Percentiles rank a stretch among this genome's conserved stretches.
Conservation (phyloP, 177 flowering plant species). For the Vitis hybrid region DNA sequence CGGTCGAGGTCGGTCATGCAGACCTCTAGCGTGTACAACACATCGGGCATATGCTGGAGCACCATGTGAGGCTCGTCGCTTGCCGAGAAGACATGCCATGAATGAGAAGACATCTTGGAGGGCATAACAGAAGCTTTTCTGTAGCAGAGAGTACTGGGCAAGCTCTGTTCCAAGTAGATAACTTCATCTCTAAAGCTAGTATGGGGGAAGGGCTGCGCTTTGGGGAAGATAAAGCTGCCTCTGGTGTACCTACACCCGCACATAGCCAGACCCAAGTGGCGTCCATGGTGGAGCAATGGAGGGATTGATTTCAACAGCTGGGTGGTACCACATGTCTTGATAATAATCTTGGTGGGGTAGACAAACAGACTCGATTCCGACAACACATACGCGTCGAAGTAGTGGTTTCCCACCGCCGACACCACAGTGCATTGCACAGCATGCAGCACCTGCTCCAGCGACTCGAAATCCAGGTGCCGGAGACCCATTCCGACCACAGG, state of each 20-base stretch:
- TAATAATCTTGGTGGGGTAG: constrained; percentile 78
- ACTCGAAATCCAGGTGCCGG: constrained; percentile 43
- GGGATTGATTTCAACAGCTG: constrained; percentile 86
- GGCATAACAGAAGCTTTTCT: constrained; percentile 70
- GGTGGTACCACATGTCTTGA: constrained; percentile 98
- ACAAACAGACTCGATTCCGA: constrained; percentile 86
- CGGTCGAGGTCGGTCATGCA: constrained; percentile 90
- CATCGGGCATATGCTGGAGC: constrained; percentile 9
- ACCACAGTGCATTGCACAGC: constrained; percentile 95
- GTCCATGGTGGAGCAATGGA: constrained; percentile 48
- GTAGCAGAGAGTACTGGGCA: constrained; percentile 49
- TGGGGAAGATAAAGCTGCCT: constrained; percentile 86
- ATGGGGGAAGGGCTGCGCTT: constrained; percentile 78
- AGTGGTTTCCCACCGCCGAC: constrained; percentile 63
- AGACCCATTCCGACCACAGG: constrained; percentile 46
- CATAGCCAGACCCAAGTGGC: constrained; percentile 42
- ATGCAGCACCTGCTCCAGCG: constrained; percentile 48
- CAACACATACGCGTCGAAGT: constrained; percentile 82
- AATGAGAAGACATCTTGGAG: constrained; percentile 40
- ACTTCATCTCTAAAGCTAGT: constrained; percentile 71
- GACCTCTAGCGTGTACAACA: constrained; percentile 57
- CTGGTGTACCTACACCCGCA: constrained; percentile 66
- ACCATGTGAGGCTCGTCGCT: constrained; percentile 20
- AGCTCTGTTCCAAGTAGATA: constrained; percentile 39
- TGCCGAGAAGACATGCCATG: constrained; percentile 88